A percentile compares a stretch with the other conserved stretches of the same genome.
phyloP scores from a whole-genome alignment of 2,329 filamentous ascomycete genomes.

The Calonectria pauciramosa region DNA sequence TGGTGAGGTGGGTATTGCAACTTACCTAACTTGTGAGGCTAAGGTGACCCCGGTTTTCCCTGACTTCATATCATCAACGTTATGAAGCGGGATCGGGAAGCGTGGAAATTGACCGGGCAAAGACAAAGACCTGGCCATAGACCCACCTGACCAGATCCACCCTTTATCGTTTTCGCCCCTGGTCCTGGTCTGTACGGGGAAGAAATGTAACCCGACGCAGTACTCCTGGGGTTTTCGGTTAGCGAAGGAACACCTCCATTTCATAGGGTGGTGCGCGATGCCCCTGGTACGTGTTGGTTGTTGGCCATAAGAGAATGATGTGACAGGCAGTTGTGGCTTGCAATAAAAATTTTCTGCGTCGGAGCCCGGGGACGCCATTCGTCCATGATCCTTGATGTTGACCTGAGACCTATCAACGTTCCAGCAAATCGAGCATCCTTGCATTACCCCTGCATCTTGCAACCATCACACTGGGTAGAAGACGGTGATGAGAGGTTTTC shows the following conservation, averaged over 20 bases:
- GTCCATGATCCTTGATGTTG: neutral
- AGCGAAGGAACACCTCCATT: neutral
- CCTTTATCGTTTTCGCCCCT: neutral
- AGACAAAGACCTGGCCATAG: neutral
- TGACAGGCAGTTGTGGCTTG: constrained; percentile 8
- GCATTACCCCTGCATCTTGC: neutral
- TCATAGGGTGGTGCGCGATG: neutral
- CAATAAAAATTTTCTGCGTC: neutral
- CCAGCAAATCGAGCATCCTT: neutral
- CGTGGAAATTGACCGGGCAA: neutral
- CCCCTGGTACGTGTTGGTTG: constrained; percentile 4
- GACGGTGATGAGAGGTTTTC: neutral
- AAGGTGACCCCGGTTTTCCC: neutral
- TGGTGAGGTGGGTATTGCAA: neutral
- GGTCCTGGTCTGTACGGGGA: neutral
- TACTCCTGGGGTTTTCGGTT: neutral
- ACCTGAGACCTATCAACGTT: neutral
- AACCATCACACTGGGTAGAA: neutral
- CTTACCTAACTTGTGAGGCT: neutral
- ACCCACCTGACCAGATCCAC: neutral
- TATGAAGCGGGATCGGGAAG: neutral
- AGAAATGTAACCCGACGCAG: neutral
- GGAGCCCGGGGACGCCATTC: neutral
- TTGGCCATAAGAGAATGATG: neutral
- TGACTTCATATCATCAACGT: neutral